phyloP scores from a whole-genome alignment of 2,329 filamentous ascomycete genomes.

The Fusarium sp. region DNA sequence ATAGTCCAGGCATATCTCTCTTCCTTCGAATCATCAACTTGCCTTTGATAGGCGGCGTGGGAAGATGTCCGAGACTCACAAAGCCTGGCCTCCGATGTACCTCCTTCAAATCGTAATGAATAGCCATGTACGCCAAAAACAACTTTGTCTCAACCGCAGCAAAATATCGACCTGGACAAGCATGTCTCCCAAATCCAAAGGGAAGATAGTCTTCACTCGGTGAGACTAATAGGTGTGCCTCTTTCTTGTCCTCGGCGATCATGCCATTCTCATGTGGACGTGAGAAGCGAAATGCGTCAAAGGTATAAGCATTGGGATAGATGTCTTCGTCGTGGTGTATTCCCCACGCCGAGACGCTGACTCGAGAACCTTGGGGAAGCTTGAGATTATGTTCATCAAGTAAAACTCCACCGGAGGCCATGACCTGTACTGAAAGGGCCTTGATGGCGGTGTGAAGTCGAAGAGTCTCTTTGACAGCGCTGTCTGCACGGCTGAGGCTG shows the following conservation, averaged over 20 bases:
- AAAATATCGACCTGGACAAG: background rate
- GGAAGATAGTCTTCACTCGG: background rate
- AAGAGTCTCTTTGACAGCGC: constrained; percentile 1
- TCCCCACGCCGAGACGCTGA: background rate
- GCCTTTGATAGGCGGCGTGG: background rate
- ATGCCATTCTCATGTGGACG: background rate
- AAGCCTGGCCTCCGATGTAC: background rate
- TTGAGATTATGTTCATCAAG: background rate
- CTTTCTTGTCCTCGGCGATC: background rate
- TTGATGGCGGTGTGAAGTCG: background rate
- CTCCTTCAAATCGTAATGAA: background rate
- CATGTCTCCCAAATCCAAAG: background rate
- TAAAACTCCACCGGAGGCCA: background rate
- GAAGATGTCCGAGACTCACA: background rate
- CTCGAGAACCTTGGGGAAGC: background rate
- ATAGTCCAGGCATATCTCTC: fast-evolving
- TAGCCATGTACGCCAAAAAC: background rate
- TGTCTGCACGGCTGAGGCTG: background rate
- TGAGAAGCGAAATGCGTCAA: background rate
- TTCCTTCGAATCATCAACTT: background rate
- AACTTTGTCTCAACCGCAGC: background rate
- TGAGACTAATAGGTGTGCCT: background rate
- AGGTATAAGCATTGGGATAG: background rate
- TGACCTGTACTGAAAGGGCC: background rate
- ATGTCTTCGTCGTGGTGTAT: background rate